Evolutionary conservation across 2,329 filamentous ascomycete species (phyloP), one percentile per base, ranked within the genome.

Genomic region (Pseudogymnoascus sp.): DNA sequence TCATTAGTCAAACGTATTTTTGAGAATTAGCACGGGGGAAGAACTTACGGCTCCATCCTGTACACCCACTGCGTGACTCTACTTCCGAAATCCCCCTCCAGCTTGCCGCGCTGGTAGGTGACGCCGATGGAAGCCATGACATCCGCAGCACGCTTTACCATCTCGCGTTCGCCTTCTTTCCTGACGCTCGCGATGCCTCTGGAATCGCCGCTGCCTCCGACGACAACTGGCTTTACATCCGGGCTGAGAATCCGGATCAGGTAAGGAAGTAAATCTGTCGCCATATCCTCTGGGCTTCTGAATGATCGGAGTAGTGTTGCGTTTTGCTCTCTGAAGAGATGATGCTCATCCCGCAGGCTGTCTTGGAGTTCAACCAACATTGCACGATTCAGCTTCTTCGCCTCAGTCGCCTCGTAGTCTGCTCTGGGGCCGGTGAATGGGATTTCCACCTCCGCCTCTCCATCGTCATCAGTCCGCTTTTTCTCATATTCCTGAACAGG

Each of bases 11-110:
- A n/a, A n/a, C n/a, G n/a, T n/a, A n/a, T n/a, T n/a, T n/a, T n/a
- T n/a, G n/a, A 33, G n/a, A 53, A 18, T 18, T 18, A 8, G 5
- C 4, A 18, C 1, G 25, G 31, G 47, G 47, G 23, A 18, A 21
- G 16, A 31, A 86, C 88, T 81, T 78, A 92, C 82, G 94, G 94
- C 71, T 97, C 93, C 90, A 99, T 92, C 62, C 94, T 86, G 75
- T 96, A 97, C 7, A 96, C 87, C 82, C 87, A 97, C 68, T 85
- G 81, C 16, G 81, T 77, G 35, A 84, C 82, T 63, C 80, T 80
- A 18, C 77, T 78, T 4, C 80, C 74, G 6, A 82, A 82, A 37
- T 90, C 88, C 11, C 80, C 81, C 70, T 96, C 92, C 47, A 97
- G 84, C 69, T 87, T 86, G 11, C 89, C 88, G 71, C 87, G 88